Base-by-base conservation (phyloP, 257 asterid species). In the Capsicum chinense region DNA sequence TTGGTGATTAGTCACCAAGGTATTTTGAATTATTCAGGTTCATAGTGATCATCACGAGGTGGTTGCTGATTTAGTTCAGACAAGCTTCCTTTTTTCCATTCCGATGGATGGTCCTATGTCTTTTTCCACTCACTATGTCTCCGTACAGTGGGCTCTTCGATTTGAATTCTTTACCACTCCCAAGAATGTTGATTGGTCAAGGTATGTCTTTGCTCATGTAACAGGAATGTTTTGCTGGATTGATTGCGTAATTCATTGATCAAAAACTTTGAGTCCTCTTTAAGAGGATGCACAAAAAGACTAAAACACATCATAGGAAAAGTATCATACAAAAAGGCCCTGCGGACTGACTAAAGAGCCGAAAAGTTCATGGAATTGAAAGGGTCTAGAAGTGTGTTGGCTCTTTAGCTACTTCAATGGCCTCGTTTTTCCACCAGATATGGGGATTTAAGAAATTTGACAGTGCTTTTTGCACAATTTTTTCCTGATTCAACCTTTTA, bases 21-120 rank as follows among this genome's bases (percentile, higher is more conserved):
- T 47, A 13, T 52, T 78, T 78, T 52, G 81, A 78, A 54, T 78
- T 54, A 78, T 78, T 33, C 93, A 97, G 99, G 92, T 97, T 88
- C 93, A 90, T 70, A 93, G 99, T 79, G 98, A 95, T 89, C 97
- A 95, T 88, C 95, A 95, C 48, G 98, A 97, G 90, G 93, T 95
- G 81, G 99, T 97, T 88, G 98, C 99, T 62, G 98, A 97, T 91
- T 88, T 97, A 85, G 85, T 95, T 62, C 99, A 97, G 85, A 95
- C 99, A 70, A 95, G 98, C 92, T 95, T 97, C 87, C 92, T 97
- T 37, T 97, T 97, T 85, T 97, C 98, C 79, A 91, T 97, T 87
- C 99, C 99, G 44, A 87, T 91, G 93, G 99, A 93, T 81, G 99
- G 99, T 62, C 98, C 98, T 78, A 97, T 93, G 97, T 92, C 92